Evolutionary conservation across 1,139 yeast species (phyloP), one percentile per base, ranked within the genome.

Genomic region (Kurtzmaniella quercitrusa): DNA sequence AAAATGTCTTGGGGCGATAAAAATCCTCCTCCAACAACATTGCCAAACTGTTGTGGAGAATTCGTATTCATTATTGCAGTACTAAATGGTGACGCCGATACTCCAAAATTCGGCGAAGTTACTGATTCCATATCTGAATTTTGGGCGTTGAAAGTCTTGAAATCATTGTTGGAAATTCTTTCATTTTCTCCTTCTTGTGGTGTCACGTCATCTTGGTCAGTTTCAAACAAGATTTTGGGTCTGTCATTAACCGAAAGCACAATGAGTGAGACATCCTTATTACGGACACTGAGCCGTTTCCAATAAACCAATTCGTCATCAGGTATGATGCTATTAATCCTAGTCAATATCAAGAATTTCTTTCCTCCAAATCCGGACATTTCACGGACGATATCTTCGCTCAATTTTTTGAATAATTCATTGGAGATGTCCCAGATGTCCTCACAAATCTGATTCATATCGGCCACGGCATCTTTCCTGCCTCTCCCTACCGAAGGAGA

Each of bases 231-330:
- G 34, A 81, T 52, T 40, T 82, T 81, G 0, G 94, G 81, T 33
- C 77, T 70, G 38, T 77, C 72, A 50, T 82, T 84, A 0, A 86
- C 88, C 11, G 93, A 81, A n/a, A 85, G 71, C 15, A 88, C 89
- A 34, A 88, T 78, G 55, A 86, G 67, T 1, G 86, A 79, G 17
- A 86, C 63, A 34, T 79, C 84, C 51, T 82, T 81, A 44, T 78
- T 75, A 48, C 77, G 77, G 44, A 69, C 55, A 27, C 89, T 81
- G 34, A 85, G 64, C 46, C 89, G 63, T 57, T 86, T 82, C 91
- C 93, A 83, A 55, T 84, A 88, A 41, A 84, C 72, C 44, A 85
- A 64, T 55, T 85, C 94, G 57, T 85, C 93, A 59, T 85, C 94
- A 0, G 91, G 89, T 38, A 85, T 77, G 44, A 84, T 77, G 50